Evolutionary conservation across 129 eudicot species (phyloP).

Genomic region (Artemisia argyi): DNA sequence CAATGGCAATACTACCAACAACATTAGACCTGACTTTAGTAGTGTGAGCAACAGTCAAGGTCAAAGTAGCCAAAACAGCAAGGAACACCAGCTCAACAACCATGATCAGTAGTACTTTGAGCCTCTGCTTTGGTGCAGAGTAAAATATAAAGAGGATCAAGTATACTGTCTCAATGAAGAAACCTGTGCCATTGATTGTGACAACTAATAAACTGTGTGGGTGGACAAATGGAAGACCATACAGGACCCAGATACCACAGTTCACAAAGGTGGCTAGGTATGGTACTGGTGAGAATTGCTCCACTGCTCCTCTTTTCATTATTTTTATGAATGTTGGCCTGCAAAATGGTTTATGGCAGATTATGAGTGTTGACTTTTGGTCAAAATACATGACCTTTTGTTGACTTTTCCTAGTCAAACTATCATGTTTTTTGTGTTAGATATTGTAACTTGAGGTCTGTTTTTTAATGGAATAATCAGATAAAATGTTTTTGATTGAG

Average conservation of each 20-base stretch:
- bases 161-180: slow-evolving; percentile 56
- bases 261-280: slow-evolving; percentile 75
- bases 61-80: slow-evolving; percentile 36
- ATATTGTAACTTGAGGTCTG: not conserved
- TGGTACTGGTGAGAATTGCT: slow-evolving; percentile 70
- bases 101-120: slow-evolving; percentile 34
- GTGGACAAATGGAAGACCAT: slow-evolving; percentile 80
- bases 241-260: slow-evolving; percentile 77
- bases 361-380: slow-evolving; percentile 18
- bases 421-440: not conserved
- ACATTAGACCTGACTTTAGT: slow-evolving; percentile 51
- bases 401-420: not conserved
- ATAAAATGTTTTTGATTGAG: no score
- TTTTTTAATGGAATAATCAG: no score
- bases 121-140: slow-evolving; percentile 44
- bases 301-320: slow-evolving; percentile 76
- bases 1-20: slow-evolving; percentile 65
- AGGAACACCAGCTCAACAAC: slow-evolving; percentile 49
- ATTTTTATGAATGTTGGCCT: slow-evolving; percentile 81
- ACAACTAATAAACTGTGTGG: slow-evolving; percentile 46
- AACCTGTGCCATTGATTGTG: slow-evolving; percentile 73
- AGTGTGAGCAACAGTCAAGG: slow-evolving; percentile 47
- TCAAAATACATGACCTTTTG: not conserved
- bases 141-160: slow-evolving; percentile 52
- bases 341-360: not conserved